Evolutionary conservation across 148 eudicot genomes (phyloP).

Genomic region (Silene conica): DNA sequence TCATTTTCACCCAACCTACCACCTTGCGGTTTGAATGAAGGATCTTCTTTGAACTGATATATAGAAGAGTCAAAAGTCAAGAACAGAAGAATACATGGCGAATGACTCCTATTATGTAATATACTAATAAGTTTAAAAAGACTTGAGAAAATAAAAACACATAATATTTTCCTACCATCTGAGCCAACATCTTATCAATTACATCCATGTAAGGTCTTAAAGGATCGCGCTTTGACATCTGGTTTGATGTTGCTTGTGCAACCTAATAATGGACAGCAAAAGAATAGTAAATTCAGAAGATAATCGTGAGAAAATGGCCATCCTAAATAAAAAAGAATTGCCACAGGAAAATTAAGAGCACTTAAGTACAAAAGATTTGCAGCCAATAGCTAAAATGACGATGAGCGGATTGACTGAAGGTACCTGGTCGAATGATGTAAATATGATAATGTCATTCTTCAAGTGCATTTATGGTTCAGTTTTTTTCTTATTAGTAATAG

Average conservation of each 20-base stretch:
- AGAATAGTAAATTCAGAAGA: neutral
- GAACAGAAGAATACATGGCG: neutral
- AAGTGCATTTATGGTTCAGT: no score
- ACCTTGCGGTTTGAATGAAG: constrained; percentile 93
- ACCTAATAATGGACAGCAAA: constrained; percentile 39
- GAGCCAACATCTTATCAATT: constrained; percentile 80
- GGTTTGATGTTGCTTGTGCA: constrained; percentile 94
- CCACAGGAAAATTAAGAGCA: neutral
- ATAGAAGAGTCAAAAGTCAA: constrained; percentile 15
- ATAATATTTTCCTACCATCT: constrained; percentile 55
- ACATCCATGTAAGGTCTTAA: constrained; percentile 79
- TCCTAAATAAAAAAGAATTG: neutral
- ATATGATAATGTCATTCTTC: neutral
- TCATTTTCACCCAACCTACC: constrained; percentile 92
- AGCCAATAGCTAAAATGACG: neutral
- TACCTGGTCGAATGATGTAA: neutral
- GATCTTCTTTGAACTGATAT: constrained; percentile 73
- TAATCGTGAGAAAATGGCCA: neutral
- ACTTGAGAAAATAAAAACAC: neutral
- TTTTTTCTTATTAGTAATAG: neutral
- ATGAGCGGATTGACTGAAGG: neutral
- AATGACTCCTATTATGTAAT: neutral
- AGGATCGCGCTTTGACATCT: constrained; percentile 94
- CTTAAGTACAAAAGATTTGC: neutral
- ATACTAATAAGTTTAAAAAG: neutral